Base-by-base conservation (phyloP, 495 filamentous ascomycete genomes). In the Pyrenula massariospora region DNA sequence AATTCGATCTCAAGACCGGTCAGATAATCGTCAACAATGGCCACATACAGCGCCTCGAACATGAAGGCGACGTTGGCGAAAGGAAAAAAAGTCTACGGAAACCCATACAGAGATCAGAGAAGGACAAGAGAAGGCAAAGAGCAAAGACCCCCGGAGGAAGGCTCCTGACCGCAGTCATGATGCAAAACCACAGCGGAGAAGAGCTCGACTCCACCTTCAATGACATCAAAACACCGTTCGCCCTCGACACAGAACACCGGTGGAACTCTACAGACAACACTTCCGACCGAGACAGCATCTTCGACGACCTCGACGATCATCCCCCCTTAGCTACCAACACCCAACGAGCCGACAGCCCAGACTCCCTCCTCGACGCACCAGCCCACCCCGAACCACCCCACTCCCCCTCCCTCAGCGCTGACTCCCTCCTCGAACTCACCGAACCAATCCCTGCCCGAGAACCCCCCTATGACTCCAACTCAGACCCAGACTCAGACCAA, bases 11-110 rank as follows among this genome's bases (percentile, higher is more conserved):
- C 22, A 70, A 73, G 56, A 93, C 86, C 0, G 89, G 87, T 21
- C 72, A 87, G 50, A 83, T 98, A 24, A 76, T 92, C 12, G 84
- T 95, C 25, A 77, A 96, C 66, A 91, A 94, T 76, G 91, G 93
- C 2, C 91, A 96, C 72, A 63, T 95, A 48, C 54, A 72, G 25
- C 73, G 76, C 21, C 75, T 90, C 67, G 66, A 69, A 10, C 66
- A 72, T 48, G 81, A 84, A 50, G 70, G 67, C 21, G 79, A 82
- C 56, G 61, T 65, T 22, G 76, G 74, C 2, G 65, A 66, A 12
- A 47, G 20, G 22, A 52, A 21, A 3, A 50, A 15, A 3, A 15
- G 47, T 8, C 31, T 15, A 42, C 31, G 31, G 31, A 42, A 42
- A 15, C 5, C 15, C 31, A 42, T 5, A 5, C 31, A 8, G 31